Conservation (phyloP, 805 yeast species). For the Sugiyamaella boreocaroliniensis region DNA sequence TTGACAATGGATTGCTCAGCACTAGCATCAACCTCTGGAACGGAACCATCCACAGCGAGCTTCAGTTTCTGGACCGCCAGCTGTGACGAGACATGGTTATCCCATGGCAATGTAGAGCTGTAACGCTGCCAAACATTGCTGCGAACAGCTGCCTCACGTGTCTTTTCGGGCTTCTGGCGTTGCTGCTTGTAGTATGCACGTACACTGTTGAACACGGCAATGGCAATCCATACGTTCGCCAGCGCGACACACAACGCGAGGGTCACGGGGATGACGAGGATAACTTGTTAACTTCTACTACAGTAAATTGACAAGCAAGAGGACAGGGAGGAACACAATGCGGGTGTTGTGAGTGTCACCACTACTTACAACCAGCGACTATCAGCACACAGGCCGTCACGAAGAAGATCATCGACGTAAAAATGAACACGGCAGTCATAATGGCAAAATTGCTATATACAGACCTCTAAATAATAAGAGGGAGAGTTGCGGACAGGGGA, state of each 20-base stretch:
- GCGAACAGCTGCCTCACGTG: neutral
- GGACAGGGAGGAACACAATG: neutral
- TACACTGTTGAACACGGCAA: neutral
- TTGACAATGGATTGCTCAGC: too few species aligned
- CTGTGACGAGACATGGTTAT: neutral
- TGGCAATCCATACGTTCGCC: neutral
- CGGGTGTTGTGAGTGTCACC: neutral
- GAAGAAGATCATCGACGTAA: neutral
- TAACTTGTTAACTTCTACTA: neutral
- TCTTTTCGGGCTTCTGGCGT: neutral
- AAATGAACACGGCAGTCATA: slow-evolving; percentile 1
- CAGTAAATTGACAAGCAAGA: too few species aligned
- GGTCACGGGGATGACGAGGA: neutral
- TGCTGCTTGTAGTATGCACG: neutral
- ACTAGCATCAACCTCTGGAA: too few species aligned
- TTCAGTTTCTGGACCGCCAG: neutral
- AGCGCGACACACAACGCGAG: neutral
- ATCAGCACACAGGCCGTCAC: neutral
- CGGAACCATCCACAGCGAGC: neutral
- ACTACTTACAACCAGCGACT: neutral
- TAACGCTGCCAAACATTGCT: neutral
- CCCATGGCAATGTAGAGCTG: neutral
- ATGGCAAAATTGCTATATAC: neutral
- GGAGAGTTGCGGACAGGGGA: neutral
- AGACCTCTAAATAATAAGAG: neutral